Evolutionary conservation across 768 basidiomycete species (phyloP), one percentile per base, ranked within the genome.

Genomic region (Pleurotus tuoliensis): DNA sequence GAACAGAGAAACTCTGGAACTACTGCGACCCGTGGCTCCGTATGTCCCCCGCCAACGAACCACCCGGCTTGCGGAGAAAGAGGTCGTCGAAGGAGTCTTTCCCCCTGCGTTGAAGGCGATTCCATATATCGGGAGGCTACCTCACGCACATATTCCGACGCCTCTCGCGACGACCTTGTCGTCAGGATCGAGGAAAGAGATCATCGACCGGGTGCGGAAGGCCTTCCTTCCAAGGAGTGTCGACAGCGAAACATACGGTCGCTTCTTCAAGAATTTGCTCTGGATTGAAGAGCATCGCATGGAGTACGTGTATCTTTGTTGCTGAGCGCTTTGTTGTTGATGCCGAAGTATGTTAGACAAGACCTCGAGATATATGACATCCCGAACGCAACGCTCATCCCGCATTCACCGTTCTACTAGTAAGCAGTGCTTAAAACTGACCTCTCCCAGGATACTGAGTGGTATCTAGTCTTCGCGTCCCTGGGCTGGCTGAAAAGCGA

Each of bases 401-500:
- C 52, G 5, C 60, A 74, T 55, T 58, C 63, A 5, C 57, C 50
- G 3, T 72, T 69, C 37, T 75, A 79, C 59, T 71, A 71, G 79
- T 79, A 50, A 38, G 77, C 61, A 20, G 13, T 30, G 30, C 30
- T 9, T 9, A 8, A 51, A 1, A 41, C 47, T 37, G 43, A 57
- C 61, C 13, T 7, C 34, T 46, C 9, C 5, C 8, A 25, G 27
- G 7, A 37, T 15, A 40, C 37, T 56, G 56, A 47, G 38, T 18
- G 5, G 12, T 49, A 34, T 20, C 13, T 51, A 80, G 78, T 53
- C 65, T 80, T 22, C 58, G 64, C 30, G 76, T 80, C 22, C 76
- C 80, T 12, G 83, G 82, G 1, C 65, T 86, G 6, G 80, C 82
- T 1, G 83, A 84, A 61, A 83, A 82, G 56, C 71, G 82, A 0